Evolutionary conservation across 257 asterid genomes (phyloP), one percentile per base, ranked within the genome.

Genomic region (Fraxinus quadrangulata): DNA sequence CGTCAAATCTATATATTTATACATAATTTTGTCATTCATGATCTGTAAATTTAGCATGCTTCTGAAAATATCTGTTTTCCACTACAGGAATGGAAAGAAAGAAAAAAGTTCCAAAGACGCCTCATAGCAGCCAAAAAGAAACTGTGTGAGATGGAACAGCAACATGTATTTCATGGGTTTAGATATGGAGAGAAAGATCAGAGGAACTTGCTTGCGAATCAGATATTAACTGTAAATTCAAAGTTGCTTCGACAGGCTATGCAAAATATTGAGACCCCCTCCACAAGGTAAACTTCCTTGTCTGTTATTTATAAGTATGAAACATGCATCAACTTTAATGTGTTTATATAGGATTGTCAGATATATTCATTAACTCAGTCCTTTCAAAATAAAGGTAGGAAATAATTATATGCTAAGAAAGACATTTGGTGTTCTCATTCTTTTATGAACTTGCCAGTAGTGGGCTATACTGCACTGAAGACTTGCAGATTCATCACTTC

Each of bases 1-100:
- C 47, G 19, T 71, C 72, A 70, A 31, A 21, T 77, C 69, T 61
- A 23, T 21, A 2, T 23, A 23, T 61, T 28, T 61, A 7, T 21
- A 2, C 31, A 21, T 23, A 23, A 9, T 61, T 36, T n/a, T 34
- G 54, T 31, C 72, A 69, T 73, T 69, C 31, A 65, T 75, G 23
- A 40, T 72, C 14, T 33, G 70, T 37, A 37, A 10, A 23, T 72
- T 14, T 14, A 45, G 77, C 37, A 45, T 77, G 71, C 74, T 74
- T 70, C 82, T 84, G 70, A 74, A 71, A 24, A 70, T 63, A 69
- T 81, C 56, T 72, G 70, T 33, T 72, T 61, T 80, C 45, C 75
- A 74, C 80, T 77, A 81, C 83, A 95, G 99, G 99, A 95, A 87
- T 95, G 99, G 99, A 95, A 88, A 88, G 97, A 93, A 65, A 91